These are phyloP conservation scores for Handroanthus guayacan DNA, from an alignment of 257 asterid genomes.

Conservation along the genomic window DNA sequence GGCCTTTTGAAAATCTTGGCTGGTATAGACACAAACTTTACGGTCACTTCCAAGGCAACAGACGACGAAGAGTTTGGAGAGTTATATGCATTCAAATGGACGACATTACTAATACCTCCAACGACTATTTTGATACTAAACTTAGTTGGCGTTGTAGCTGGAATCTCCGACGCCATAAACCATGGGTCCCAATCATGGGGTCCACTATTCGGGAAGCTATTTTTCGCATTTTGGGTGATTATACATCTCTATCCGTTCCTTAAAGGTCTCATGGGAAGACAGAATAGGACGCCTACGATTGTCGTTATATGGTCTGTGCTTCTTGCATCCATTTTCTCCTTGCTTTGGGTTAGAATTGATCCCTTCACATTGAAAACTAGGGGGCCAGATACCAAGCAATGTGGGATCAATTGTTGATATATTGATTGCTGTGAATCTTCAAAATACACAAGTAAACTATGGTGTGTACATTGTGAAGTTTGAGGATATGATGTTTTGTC, in stretches of 20 bases:
- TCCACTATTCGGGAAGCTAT: conserved; percentile 87
- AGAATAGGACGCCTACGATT: conserved; percentile 89
- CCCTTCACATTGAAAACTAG: conserved; percentile 76
- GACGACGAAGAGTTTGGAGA: conserved; percentile 93
- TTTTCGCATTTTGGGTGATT: conserved; percentile 94
- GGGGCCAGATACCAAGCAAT: conserved; percentile 82
- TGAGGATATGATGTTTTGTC: conserved; percentile 39
- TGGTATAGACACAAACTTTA: conserved; percentile 90
- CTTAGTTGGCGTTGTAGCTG: conserved; percentile 93
- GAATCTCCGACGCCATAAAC: conserved; percentile 88
- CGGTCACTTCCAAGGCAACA: conserved; percentile 81
- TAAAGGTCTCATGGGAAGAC: conserved; percentile 90
- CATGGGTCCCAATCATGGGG: conserved; percentile 93
- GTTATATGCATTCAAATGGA: conserved; percentile 89
- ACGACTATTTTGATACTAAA: conserved; percentile 82
- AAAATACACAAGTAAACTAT: conserved; percentile 2
- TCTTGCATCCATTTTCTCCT: conserved; percentile 85
- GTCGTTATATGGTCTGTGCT: conserved; percentile 89
- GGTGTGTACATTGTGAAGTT: conserved; percentile 29
- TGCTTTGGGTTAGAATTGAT: conserved; percentile 90
- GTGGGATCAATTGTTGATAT: conserved; percentile 87
- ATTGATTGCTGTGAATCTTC: conserved; percentile 23
- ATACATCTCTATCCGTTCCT: conserved; percentile 94
- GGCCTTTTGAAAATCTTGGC: conserved; percentile 83
- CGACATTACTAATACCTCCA: conserved; percentile 91